Conservation (phyloP, 2,329 filamentous ascomycete species). For the Biscogniauxia sp. region DNA sequence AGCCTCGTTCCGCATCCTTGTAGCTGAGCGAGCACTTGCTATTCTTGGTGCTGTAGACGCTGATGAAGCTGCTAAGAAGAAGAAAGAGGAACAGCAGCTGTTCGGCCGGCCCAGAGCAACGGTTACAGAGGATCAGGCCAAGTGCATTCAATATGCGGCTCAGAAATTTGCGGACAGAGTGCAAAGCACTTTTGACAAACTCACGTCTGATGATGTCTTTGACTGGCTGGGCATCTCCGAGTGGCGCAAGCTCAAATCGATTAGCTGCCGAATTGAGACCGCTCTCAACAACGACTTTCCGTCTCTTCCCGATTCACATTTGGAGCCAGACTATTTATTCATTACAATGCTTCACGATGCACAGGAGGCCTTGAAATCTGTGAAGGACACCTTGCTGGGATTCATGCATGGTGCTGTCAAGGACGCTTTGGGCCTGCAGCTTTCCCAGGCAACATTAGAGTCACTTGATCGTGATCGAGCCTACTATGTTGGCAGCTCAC, state of each 20-base stretch:
- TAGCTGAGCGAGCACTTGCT: constrained; percentile 55
- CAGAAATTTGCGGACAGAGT: constrained; percentile 21
- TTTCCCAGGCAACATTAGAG: not conserved
- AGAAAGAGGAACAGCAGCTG: not conserved
- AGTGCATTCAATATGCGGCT: constrained; percentile 27
- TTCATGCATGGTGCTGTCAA: constrained; percentile 8
- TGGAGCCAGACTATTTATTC: not conserved
- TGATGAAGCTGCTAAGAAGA: not conserved
- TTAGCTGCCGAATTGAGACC: not conserved
- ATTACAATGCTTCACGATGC: not conserved
- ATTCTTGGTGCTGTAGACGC: constrained; percentile 1
- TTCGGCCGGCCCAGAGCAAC: constrained; percentile 45
- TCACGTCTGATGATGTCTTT: constrained; percentile 29
- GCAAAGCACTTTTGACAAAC: constrained; percentile 8
- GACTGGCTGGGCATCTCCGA: constrained; percentile 16
- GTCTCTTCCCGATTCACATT: not conserved
- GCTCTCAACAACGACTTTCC: not conserved
- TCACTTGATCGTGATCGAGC: constrained; percentile 16
- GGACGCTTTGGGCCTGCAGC: not conserved
- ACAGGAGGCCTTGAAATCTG: not conserved
- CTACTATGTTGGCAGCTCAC: constrained; percentile 15
- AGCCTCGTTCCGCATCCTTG: constrained; percentile 57
- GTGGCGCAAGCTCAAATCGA: constrained; percentile 12
- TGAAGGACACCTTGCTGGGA: not conserved
- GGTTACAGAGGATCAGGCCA: constrained; percentile 32